Conservation (phyloP, 257 asterid genomes). For the Fraxinus americana region DNA sequence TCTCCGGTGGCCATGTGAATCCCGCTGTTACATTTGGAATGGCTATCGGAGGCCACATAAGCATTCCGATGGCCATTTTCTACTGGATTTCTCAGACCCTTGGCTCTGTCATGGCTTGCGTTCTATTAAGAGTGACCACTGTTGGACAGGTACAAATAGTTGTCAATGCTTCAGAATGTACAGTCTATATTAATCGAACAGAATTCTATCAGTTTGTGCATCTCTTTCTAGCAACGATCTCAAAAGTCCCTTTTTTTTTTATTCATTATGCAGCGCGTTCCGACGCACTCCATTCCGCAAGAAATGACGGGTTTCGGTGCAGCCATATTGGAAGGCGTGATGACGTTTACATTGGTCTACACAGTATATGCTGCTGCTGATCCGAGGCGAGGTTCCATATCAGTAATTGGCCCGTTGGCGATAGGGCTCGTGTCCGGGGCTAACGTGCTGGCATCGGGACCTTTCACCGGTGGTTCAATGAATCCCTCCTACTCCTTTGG, state of each 20-base stretch:
- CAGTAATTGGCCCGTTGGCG: slow-evolving; percentile 66
- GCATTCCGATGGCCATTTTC: slow-evolving; percentile 59
- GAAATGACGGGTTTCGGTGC: slow-evolving; percentile 95
- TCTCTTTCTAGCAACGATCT: not conserved
- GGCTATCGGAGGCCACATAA: slow-evolving; percentile 78
- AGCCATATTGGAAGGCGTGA: slow-evolving; percentile 65
- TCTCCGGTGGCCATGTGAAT: slow-evolving; percentile 89
- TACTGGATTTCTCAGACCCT: slow-evolving; percentile 75
- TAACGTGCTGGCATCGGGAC: slow-evolving; percentile 73
- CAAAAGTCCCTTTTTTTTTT: not conserved
- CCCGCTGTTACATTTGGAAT: slow-evolving; percentile 88
- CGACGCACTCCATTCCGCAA: slow-evolving; percentile 47
- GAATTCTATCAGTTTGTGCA: not conserved
- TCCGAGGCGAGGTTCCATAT: slow-evolving; percentile 48
- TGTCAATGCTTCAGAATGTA: no score
- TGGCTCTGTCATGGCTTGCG: slow-evolving; percentile 75
- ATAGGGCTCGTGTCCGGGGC: slow-evolving; percentile 75
- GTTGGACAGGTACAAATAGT: slow-evolving; percentile 46
- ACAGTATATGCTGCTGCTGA: slow-evolving; percentile 67
- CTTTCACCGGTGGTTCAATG: slow-evolving; percentile 89
- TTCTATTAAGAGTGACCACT: slow-evolving; percentile 52
- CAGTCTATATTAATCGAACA: no score
- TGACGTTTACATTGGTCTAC: slow-evolving; percentile 78
- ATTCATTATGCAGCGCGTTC: slow-evolving; percentile 45
- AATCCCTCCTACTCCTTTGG: slow-evolving; percentile 89